Evolutionary conservation across 2,329 filamentous ascomycete species (phyloP).

Genomic region (Fusarium praegraminearum): DNA sequence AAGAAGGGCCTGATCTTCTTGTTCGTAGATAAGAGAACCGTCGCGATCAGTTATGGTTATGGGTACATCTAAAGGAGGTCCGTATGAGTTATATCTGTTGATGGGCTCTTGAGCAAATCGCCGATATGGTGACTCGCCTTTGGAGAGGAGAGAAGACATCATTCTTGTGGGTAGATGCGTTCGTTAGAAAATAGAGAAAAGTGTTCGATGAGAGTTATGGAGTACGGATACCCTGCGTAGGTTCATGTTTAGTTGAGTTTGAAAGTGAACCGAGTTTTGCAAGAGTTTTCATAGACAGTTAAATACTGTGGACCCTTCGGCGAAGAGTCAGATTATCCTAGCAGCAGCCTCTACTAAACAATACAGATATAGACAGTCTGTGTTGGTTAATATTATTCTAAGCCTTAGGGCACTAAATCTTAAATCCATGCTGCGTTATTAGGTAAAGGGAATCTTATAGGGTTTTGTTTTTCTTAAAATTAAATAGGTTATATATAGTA

Average conservation of each 20-base stretch:
- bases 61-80: neutral
- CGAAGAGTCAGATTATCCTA: no score
- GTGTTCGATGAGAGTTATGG: neutral
- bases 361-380: no score
- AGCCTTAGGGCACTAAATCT: no score
- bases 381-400: no score
- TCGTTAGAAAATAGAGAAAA: neutral
- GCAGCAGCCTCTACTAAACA: no score
- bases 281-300: neutral
- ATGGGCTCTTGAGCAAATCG: rapidly evolving
- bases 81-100: neutral
- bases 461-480: no score
- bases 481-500: neutral
- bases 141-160: neutral
- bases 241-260: neutral
- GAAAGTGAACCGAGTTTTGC: neutral
- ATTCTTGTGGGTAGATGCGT: neutral
- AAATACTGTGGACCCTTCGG: neutral
- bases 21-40: neutral
- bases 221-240: neutral
- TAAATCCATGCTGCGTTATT: no score
- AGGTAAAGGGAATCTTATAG: no score
- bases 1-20: neutral
- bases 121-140: neutral
- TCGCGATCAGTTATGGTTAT: neutral